Evolutionary conservation across 139 green algal species (phyloP), one percentile per base, ranked within the genome.

Genomic region (Trebouxia sp.): DNA sequence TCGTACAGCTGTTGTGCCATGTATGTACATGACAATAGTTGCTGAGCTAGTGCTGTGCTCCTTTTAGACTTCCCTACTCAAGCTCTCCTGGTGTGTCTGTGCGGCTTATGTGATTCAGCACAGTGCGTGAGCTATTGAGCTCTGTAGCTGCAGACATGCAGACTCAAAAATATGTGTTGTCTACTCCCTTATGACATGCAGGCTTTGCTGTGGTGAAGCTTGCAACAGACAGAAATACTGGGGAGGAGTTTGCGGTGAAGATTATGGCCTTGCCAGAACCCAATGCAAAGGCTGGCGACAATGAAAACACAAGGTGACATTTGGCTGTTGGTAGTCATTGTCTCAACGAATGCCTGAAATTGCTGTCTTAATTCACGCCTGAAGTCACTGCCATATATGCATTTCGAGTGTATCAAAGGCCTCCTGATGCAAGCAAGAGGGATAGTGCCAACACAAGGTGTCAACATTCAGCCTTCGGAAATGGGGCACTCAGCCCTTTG

Each of bases 181-280:
- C 9, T n/a, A 48, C 20, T 22, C 24, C 20, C 37, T 20, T 30
- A 6, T 20, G 37, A 10, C 50, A n/a, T 56, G 38, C 87, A 93
- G 92, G 92, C 38, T 98, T 97, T 75, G 90, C 92, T 0, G 86
- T 95, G 8, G 94, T 98, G 22, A 96, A 94, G 82, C 84, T 95
- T 8, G 90, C 83, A 0, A 94, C 84, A 22, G 86, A 97, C 41
- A 84, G 79, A 62, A 39, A 41, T 20, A 94, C 90, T 0, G 87
- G 89, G 0, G 67, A 89, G 58, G 80, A 94, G 62, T 96, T 86
- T 83, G 94, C 93, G 11, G 92, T 91, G 80, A 98, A 98, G 83
- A 95, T 97, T 81, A 98, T 98, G 94, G 89, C 85, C 0, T 84
- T 98, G 62, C 92, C 93, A 32, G 77, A 78, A 56, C 65, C 42